Percentiles rank a stretch among this genome's conserved stretches.
Conservation (phyloP, 2,329 filamentous ascomycete genomes). For the Neofusicoccum kwambonambiense region DNA sequence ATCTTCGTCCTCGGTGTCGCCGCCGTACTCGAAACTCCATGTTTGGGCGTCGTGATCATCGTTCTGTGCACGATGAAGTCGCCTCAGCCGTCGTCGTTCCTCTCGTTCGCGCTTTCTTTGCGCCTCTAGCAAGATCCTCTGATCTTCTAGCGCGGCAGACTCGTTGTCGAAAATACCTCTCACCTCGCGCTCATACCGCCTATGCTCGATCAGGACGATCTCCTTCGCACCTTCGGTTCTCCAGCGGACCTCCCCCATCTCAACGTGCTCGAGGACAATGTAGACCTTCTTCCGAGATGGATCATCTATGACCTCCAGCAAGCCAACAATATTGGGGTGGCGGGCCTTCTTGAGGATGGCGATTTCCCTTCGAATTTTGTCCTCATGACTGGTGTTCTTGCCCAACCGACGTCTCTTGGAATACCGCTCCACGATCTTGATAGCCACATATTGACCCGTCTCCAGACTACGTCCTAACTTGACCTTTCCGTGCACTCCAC, state of each 20-base stretch:
- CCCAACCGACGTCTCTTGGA: conserved; percentile 92
- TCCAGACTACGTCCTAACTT: conserved; percentile 84
- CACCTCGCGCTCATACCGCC: conserved; percentile 72
- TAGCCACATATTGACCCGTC: conserved; percentile 78
- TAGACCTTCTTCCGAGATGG: conserved; percentile 97
- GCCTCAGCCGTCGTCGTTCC: conserved; percentile 39
- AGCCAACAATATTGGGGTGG: conserved; percentile 92
- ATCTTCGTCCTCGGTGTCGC: conserved; percentile 55
- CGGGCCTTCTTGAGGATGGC: conserved; percentile 98
- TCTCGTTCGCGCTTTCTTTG: conserved; percentile 57
- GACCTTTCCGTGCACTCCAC: conserved; percentile 95
- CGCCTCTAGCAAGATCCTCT: conserved; percentile 44
- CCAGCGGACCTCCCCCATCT: conserved; percentile 93
- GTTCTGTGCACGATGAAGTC: conserved; percentile 32
- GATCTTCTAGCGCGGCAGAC: conserved; percentile 43
- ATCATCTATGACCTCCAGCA: conserved; percentile 97
- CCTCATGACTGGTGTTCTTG: conserved; percentile 65
- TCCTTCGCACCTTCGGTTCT: conserved; percentile 82
- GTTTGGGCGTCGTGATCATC: conserved; percentile 54
- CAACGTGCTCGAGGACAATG: conserved; percentile 93
- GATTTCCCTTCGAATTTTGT: conserved; percentile 92
- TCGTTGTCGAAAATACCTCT: conserved; percentile 46
- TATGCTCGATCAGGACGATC: conserved; percentile 79
- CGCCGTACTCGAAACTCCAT: conserved; percentile 85
- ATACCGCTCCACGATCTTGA: conserved; percentile 97